phyloP scores from a whole-genome alignment of 177 flowering plant species.

The Telopea speciosissima region DNA sequence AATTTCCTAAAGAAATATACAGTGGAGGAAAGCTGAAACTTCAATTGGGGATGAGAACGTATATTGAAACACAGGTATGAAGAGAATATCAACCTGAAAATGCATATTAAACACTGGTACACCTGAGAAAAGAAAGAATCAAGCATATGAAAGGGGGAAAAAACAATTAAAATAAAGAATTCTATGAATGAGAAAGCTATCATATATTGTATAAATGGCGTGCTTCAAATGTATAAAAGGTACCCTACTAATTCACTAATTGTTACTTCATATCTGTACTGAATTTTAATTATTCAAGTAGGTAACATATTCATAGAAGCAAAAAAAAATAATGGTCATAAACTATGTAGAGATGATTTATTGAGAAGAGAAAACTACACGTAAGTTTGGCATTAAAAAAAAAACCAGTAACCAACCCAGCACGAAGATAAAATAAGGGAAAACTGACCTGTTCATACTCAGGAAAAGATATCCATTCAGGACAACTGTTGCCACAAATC shows the following conservation, averaged over 20 bases:
- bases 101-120: background rate
- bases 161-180: no score
- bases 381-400: no score
- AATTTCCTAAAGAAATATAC: background rate
- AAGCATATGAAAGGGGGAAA: no score
- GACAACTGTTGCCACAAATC: constrained; percentile 84
- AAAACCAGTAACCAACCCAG: background rate
- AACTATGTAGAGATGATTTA: no score
- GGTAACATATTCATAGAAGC: background rate
- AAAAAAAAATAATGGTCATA: background rate
- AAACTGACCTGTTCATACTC: constrained; percentile 83
- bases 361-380: no score
- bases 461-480: constrained; percentile 97
- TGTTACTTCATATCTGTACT: no score
- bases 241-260: no score
- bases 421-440: background rate
- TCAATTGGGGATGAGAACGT: no score
- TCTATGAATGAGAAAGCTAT: background rate
- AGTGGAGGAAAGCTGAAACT: background rate
- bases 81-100: no score
- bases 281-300: no score
- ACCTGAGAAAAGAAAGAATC: background rate
- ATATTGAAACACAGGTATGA: no score
- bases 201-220: background rate
- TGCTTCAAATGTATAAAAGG: background rate